Evolutionary conservation across 2,329 filamentous ascomycete genomes (phyloP).

Genomic region (Verticillium albo-atrum): DNA sequence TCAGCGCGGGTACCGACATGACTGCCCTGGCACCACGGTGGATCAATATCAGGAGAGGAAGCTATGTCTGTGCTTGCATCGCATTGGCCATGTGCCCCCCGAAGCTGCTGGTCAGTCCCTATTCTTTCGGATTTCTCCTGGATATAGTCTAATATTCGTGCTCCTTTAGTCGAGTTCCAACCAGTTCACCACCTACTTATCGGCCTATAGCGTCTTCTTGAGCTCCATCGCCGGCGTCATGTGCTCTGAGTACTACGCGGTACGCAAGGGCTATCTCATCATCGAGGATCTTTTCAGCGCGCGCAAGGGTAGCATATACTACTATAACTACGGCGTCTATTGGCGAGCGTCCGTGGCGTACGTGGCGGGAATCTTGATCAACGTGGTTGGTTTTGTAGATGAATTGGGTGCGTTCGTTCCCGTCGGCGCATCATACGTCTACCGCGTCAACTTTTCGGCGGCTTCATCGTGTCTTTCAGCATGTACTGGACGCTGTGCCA

Average conservation of each 20-base stretch:
- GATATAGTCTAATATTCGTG: neutral
- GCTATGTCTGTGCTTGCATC: constrained; percentile 76
- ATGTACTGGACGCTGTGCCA: constrained; percentile 69
- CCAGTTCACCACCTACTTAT: constrained; percentile 87
- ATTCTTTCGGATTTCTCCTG: no score
- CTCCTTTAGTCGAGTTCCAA: constrained; percentile 60
- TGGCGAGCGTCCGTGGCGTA: constrained; percentile 84
- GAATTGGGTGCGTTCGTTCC: constrained; percentile 70
- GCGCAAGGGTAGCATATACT: constrained; percentile 65
- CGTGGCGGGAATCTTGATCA: constrained; percentile 78
- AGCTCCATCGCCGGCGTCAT: constrained; percentile 92
- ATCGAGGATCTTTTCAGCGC: constrained; percentile 76
- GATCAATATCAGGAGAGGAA: constrained; percentile 76
- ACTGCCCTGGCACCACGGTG: constrained; percentile 75
- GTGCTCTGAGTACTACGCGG: constrained; percentile 80
- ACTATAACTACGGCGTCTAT: constrained; percentile 67
- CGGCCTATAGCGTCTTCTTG: constrained; percentile 90
- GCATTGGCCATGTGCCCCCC: constrained; percentile 85
- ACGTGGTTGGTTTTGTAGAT: constrained; percentile 86
- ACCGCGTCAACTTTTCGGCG: constrained; percentile 89
- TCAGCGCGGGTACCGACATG: constrained; percentile 79
- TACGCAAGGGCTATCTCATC: constrained; percentile 77
- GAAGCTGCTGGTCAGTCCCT: constrained; percentile 46
- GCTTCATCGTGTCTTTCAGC: constrained; percentile 64
- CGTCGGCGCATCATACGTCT: constrained; percentile 75